Evolutionary conservation across 306 rosid species (phyloP), one percentile per base, ranked within the genome.

Genomic region (Castanea mollissima): DNA sequence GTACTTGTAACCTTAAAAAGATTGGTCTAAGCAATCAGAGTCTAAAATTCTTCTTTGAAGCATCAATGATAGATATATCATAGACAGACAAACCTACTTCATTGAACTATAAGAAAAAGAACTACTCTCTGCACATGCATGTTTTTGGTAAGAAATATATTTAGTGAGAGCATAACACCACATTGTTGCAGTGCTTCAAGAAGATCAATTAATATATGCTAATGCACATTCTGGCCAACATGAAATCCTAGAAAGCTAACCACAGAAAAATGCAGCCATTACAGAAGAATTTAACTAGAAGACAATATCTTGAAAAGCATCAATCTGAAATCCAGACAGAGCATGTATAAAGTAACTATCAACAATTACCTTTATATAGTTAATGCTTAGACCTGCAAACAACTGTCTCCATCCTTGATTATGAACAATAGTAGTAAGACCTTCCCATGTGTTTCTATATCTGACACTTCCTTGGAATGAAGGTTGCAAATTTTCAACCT

Each of bases 321-420:
- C 71, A 16, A 67, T 34, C 46, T 3, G 21, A 34, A 32, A 32
- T 19, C 25, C 52, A 32, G 16, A 13, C 9, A 73, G 38, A 25
- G 74, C 19, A 64, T 21, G 46, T 18, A 75, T 52, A 68, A 38
- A 74, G 38, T 32, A 73, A 71, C 69, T 52, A 84, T 32, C 77
- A 60, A 73, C 25, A 74, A 38, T 91, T 86, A 95, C 98, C 99
- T 96, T 93, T 71, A 95, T 90, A 76, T 93, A 93, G 84, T 95
- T 95, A 25, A 25, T 25, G 93, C 97, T 95, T 51, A 93, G 85
- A 81, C 99, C 99, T 27, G 97, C 91, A 87, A 95, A 93, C 90
- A 95, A 86, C 80, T 90, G 97, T 65, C 83, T 87, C 97, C 94
- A 91, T 38, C 99, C 99, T 83, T 95, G 99, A 71, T 87, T 89